Evolutionary conservation across 495 filamentous ascomycete species (phyloP).

Genomic region (Penicillium ucsense): DNA sequence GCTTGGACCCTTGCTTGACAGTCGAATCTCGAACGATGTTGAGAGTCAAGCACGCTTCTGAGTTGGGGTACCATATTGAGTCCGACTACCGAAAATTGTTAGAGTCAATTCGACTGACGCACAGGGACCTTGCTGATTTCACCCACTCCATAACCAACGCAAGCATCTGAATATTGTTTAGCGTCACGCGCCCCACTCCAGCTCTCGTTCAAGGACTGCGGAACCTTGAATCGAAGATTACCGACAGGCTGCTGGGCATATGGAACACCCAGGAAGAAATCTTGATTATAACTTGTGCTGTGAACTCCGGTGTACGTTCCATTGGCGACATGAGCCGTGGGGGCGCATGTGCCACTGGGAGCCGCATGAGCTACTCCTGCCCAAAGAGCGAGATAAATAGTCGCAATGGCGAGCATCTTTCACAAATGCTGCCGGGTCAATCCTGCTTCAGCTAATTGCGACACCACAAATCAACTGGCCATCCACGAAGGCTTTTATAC

Average conservation of each 20-base stretch:
- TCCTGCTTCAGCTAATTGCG: not conserved
- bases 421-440: not conserved
- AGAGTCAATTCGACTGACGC: too few relatives aligned
- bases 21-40: conserved; percentile 42
- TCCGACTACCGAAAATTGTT: conserved; percentile 16
- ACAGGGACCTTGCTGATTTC: too few relatives aligned
- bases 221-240: conserved; percentile 37
- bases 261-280: conserved; percentile 39
- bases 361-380: conserved; percentile 4
- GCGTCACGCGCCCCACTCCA: conserved; percentile 31
- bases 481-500: too few relatives aligned
- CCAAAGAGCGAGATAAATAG: conserved; percentile 7
- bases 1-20: conserved; percentile 18
- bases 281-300: conserved; percentile 29
- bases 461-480: not conserved
- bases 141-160: conserved; percentile 35
- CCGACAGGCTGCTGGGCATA: conserved; percentile 38
- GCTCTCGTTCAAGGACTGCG: conserved; percentile 34
- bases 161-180: conserved; percentile 40
- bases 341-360: conserved; percentile 5
- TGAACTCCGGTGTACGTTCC: conserved; percentile 31
- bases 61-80: conserved; percentile 34
- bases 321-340: conserved; percentile 20
- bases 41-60: conserved; percentile 47
- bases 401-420: conserved; percentile 6